A percentile compares a stretch with the other conserved stretches of the same genome.
Conservation (phyloP, 805 yeast genomes). For the Sungouiozyma intestinalis region DNA sequence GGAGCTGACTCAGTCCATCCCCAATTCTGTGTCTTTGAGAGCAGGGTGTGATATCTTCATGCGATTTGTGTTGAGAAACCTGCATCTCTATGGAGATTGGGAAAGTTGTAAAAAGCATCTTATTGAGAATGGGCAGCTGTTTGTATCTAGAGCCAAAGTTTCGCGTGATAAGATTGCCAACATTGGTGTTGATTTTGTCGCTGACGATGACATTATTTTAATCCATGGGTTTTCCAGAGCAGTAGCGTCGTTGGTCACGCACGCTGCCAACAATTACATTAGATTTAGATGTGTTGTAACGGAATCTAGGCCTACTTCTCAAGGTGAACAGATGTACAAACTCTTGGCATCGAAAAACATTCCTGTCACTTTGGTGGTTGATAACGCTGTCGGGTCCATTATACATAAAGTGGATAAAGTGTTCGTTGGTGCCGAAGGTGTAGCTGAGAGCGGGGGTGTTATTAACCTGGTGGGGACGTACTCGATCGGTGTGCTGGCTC, state of each 20-base stretch:
- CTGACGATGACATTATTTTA: slow-evolving; percentile 83
- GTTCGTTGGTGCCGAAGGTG: slow-evolving; percentile 98
- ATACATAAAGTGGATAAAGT: slow-evolving; percentile 88
- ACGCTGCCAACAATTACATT: slow-evolving; percentile 67
- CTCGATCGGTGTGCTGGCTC: slow-evolving; percentile 88
- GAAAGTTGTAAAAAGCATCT: slow-evolving; percentile 81
- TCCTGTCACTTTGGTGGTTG: slow-evolving; percentile 82
- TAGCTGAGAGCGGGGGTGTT: slow-evolving; percentile 96
- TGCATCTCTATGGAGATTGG: slow-evolving; percentile 82
- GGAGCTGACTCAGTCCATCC: slow-evolving; percentile 64
- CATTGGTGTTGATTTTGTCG: slow-evolving; percentile 77
- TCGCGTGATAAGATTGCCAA: slow-evolving; percentile 82
- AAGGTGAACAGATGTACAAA: slow-evolving; percentile 64
- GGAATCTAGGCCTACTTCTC: slow-evolving; percentile 79
- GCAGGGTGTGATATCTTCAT: slow-evolving; percentile 98
- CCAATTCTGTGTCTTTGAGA: slow-evolving; percentile 83
- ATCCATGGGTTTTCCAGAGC: slow-evolving; percentile 92
- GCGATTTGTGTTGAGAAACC: slow-evolving; percentile 83
- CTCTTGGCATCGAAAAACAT: slow-evolving; percentile 59
- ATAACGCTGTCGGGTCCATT: slow-evolving; percentile 87
- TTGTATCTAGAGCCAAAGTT: slow-evolving; percentile 83
- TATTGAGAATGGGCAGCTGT: slow-evolving; percentile 87
- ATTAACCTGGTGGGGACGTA: slow-evolving; percentile 92
- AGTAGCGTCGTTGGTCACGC: slow-evolving; percentile 60
- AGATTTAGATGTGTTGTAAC: slow-evolving; percentile 88